Percentiles rank a stretch among this genome's conserved stretches.
These are phyloP conservation scores for Leccinum holopus DNA, from an alignment of 1,284 basidiomycete species.

Conservation along the genomic window DNA sequence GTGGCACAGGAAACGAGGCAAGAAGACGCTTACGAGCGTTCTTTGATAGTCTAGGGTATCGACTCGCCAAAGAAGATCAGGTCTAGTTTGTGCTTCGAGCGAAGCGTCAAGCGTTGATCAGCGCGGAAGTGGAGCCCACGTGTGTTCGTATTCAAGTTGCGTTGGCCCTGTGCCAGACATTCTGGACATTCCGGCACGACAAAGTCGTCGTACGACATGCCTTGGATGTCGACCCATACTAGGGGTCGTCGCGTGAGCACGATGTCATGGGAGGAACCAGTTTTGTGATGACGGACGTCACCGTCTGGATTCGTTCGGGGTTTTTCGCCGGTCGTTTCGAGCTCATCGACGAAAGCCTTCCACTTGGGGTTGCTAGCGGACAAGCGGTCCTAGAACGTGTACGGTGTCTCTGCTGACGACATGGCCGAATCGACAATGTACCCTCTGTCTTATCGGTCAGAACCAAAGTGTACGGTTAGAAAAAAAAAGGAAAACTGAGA, in stretches of 20 bases:
- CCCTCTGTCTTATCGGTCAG: constrained; percentile 46
- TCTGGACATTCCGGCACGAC: constrained; percentile 73
- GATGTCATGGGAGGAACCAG: neutral
- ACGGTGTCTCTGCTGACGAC: constrained; percentile 52
- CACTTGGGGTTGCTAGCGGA: constrained; percentile 76
- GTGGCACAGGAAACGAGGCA: constrained; percentile 4
- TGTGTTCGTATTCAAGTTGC: constrained; percentile 49
- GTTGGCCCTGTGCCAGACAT: constrained; percentile 57
- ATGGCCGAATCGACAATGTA: constrained; percentile 75
- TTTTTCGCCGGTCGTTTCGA: constrained; percentile 61
- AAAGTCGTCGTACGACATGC: constrained; percentile 74
- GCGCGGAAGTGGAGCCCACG: neutral
- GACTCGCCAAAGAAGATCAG: constrained; percentile 67
- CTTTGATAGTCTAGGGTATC: constrained; percentile 59
- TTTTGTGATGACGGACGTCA: constrained; percentile 55
- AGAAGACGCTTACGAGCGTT: constrained; percentile 61
- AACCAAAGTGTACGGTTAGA: neutral
- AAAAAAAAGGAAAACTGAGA: constrained; percentile 41
- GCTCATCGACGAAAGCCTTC: constrained; percentile 67
- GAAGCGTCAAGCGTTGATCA: neutral
- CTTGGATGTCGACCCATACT: constrained; percentile 73
- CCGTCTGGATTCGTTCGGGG: constrained; percentile 90
- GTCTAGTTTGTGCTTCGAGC: constrained; percentile 71
- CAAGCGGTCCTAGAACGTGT: constrained; percentile 71
- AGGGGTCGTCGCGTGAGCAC: neutral